phyloP scores from a whole-genome alignment of 441 rosid genomes.

The Omphalea diandra region DNA sequence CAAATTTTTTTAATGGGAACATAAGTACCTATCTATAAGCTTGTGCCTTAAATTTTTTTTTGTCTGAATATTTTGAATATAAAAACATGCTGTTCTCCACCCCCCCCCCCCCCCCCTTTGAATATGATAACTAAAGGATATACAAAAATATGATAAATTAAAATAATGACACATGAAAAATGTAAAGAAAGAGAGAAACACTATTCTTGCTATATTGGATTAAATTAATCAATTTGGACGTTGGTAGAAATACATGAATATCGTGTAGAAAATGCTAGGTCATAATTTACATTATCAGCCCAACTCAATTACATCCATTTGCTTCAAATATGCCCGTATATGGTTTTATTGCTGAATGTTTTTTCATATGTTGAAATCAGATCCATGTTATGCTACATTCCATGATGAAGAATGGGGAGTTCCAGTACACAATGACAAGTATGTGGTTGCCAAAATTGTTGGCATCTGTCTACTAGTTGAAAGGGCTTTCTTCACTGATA shows the following conservation, averaged over 20 bases:
- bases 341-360: constrained; percentile 25
- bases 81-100: not conserved
- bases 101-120: too few relatives aligned
- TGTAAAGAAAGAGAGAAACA: too few relatives aligned
- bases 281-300: not conserved
- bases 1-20: not conserved
- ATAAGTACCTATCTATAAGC: not conserved
- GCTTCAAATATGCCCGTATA: constrained; percentile 4
- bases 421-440: constrained; percentile 74
- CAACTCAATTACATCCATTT: constrained; percentile 9
- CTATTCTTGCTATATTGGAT: too few relatives aligned
- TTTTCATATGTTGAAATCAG: constrained; percentile 39
- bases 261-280: not conserved
- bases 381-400: constrained; percentile 62
- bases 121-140: too few relatives aligned
- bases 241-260: not conserved
- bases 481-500: constrained; percentile 10
- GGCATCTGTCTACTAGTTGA: constrained; percentile 10
- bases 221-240: too few relatives aligned
- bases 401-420: constrained; percentile 98
- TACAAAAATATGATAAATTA: too few relatives aligned
- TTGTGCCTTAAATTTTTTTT: not conserved
- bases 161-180: too few relatives aligned
- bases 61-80: not conserved
- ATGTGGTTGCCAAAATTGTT: constrained; percentile 28